Evolutionary conservation across 208 protist species (phyloP).

Genomic region (Tritrichomonas musculus): DNA sequence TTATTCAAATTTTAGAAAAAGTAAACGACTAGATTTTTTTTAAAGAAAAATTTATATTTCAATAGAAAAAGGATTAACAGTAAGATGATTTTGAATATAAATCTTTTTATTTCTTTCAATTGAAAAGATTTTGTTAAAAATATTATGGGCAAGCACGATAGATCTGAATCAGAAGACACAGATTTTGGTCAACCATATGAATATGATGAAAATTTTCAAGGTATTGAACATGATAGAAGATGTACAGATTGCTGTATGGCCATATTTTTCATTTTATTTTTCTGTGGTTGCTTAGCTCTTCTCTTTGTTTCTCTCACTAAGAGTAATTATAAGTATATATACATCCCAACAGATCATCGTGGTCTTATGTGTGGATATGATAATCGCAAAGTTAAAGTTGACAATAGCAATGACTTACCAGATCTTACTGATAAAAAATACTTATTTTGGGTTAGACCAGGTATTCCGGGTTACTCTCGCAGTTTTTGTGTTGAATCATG

Average conservation of each 20-base stretch:
- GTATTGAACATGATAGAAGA: not conserved
- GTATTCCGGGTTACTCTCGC: not conserved
- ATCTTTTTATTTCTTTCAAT: too few species aligned
- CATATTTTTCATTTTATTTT: not conserved
- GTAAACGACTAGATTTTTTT: too few species aligned
- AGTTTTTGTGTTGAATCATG: not conserved
- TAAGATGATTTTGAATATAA: too few species aligned
- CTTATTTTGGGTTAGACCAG: not conserved
- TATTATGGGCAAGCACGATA: too few species aligned
- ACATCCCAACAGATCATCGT: not conserved
- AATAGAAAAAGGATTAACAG: too few species aligned
- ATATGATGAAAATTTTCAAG: too few species aligned
- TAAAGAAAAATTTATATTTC: too few species aligned
- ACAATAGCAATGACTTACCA: not conserved
- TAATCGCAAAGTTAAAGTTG: not conserved
- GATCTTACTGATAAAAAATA: not conserved
- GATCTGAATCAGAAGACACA: too few species aligned
- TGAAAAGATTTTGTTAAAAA: too few species aligned
- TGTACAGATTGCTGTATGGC: slow-evolving; percentile 31
- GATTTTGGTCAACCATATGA: too few species aligned
- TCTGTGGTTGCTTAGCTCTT: not conserved
- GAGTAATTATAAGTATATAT: not conserved
- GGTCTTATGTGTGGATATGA: not conserved
- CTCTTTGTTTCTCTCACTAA: not conserved
- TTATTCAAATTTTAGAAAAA: too few species aligned